Evolutionary conservation across 1,139 yeast species (phyloP), one percentile per base, ranked within the genome.

Genomic region (Yamadazyma songkhlaensis): DNA sequence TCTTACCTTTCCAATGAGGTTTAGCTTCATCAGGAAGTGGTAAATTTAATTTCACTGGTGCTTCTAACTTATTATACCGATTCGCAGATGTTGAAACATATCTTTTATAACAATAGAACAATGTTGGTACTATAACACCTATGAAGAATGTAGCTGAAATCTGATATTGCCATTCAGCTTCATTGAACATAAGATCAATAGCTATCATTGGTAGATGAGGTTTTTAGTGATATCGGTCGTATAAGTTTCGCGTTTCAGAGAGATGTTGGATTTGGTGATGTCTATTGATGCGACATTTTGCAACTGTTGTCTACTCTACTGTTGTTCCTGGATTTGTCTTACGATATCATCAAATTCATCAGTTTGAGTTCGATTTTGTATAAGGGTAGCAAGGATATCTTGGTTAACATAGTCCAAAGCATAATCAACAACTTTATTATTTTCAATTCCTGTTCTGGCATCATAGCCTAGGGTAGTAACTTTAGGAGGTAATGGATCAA

Each of bases 1-100:
- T 67, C 51, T 80, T 83, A 5, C 96, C 96, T 57, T 89, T 88
- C 96, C 96, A 89, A 56, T 88, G 94, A 4, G 90, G 89, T 50
- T 81, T 77, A 9, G 96, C 94, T 51, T 86, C 92, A 45, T 79
- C 88, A 2, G 96, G 96, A 26, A 83, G 66, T 6, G 81, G 74
- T 10, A 83, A 54, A 32, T 73, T 70, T 47, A 84, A 69, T 47
- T 74, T 79, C 23, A 62, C 49, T 3, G 77, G 74, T 28, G 65
- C 71, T 47, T 71, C 77, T 12, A 68, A 48, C 41, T 65, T 67
- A 44, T 70, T 69, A 53, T 68, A 68, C 38, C 61, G 54, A 47
- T 71, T 71, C 21, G 76, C 75, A 9, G 57, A 54, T 11, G 53
- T 53, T 14, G 73, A 57, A 35, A 70, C 55, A 48, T 70, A 71